Evolutionary conservation across 2,329 filamentous ascomycete genomes (phyloP).

Genomic region (Mariannaea elegans): DNA sequence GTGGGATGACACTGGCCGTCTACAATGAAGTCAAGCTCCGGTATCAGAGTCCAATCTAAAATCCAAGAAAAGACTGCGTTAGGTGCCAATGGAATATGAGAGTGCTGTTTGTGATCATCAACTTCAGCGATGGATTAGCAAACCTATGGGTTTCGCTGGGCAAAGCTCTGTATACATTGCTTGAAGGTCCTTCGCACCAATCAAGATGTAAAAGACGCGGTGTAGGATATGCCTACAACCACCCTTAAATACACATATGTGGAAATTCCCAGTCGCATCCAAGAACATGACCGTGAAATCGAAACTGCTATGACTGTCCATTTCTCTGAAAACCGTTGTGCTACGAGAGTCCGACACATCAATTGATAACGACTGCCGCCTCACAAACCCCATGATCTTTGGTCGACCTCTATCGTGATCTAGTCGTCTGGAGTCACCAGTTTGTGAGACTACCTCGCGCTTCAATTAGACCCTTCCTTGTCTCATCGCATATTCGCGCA

Average conservation of each 20-base stretch:
- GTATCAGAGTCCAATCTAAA: constrained; percentile 29
- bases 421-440: constrained; percentile 22
- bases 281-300: constrained; percentile 31
- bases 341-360: constrained; percentile 34
- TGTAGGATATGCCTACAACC: constrained; percentile 31
- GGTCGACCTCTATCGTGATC: constrained; percentile 33
- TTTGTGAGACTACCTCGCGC: constrained; percentile 36
- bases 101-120: neutral
- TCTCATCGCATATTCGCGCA: constrained; percentile 29
- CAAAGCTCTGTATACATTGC: constrained; percentile 40
- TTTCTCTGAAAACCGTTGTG: constrained; percentile 40
- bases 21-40: constrained; percentile 33
- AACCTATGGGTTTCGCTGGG: constrained; percentile 39
- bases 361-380: constrained; percentile 37
- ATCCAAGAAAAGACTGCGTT: constrained; percentile 31
- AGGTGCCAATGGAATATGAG: constrained; percentile 38
- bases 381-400: constrained; percentile 29
- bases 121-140: neutral
- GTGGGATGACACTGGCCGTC: constrained; percentile 27
- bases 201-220: constrained; percentile 31
- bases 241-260: constrained; percentile 38
- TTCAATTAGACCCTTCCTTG: constrained; percentile 34
- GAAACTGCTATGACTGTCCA: constrained; percentile 41
- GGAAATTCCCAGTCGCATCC: constrained; percentile 35
- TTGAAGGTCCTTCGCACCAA: constrained; percentile 32